Base-by-base conservation (phyloP, 306 rosid genomes). In the Corylus americana region DNA sequence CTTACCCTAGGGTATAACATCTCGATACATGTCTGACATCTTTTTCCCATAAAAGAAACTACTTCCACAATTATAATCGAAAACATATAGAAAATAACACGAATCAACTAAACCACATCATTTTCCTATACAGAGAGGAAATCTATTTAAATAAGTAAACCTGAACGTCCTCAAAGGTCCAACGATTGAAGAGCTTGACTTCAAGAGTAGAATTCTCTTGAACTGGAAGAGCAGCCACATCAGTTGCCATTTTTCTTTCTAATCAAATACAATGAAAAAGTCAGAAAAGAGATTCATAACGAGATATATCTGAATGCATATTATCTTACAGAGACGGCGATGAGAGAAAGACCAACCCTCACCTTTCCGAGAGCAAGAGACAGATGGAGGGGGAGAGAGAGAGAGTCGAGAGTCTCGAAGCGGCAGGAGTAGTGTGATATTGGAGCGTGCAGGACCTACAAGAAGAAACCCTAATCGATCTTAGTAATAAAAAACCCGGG, bases 181-280 rank as follows among this genome's bases (percentile, higher is more conserved):
- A 83, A 11, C 83, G 80, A 45, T 83, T 78, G 73, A 83, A 83
- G 83, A 83, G 86, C 77, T 78, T 78, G 59, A 83, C 86, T 35
- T 83, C 83, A 8, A 42, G 82, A 47, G 1, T 20, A 0, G 11
- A n/a, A 0, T 0, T 39, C 71, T 74, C 83, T 1, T 13, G 73
- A 55, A 1, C 29, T 0, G 5, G 44, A 0, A 2, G 51, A 8
- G 37, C 69, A 57, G 37, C 73, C 59, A 70, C 83, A 17, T 44
- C 79, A n/a, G 6, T 66, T 11, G 70, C 83, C 78, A 81, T 81
- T 17, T n/a, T 14, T 20, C 12, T 35, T 37, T 70, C 58, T 18
- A 3, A n/a, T 42, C 51, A 67, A 68, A 68, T 68, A 68, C 51
- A 68, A 49, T 18, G 20, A 8, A 68, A 42, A 18, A 4, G 20